Base-by-base conservation (phyloP, 306 rosid genomes). In the Trifolium pratense region DNA sequence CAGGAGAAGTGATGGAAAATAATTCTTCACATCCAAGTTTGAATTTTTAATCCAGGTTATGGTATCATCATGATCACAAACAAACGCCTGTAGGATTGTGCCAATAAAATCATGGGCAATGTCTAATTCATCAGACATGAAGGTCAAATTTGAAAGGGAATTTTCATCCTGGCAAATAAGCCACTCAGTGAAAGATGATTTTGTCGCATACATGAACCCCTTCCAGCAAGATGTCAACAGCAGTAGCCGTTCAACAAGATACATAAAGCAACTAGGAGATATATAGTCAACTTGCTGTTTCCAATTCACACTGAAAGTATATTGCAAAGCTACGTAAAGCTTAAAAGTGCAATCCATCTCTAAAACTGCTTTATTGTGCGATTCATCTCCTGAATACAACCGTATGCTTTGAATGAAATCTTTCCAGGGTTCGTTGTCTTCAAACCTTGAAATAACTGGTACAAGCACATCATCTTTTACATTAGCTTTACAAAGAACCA, bases 241-340 rank as follows among this genome's bases (percentile, higher is more conserved):
- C 58, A 92, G 52, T 64, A 92, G 82, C 68, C 85, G 92, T 74
- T 92, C 97, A 13, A 88, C 70, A 14, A 89, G 93, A 75, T 89
- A 86, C 85, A 86, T 79, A 76, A 73, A 17, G 68, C 12, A 81
- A 71, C 39, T 36, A 1, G 39, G 39, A 36, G 39, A 36, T 36
- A 36, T 36, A 36, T 36, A 36, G 39, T 36, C 51, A 14, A 45
- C 13, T 45, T 45, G 16, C 2, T 11, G 7, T 45, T 1, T 14
- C 51, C 51, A 45, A 45, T 45, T 45, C 51, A 14, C 51, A 14
- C 51, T 4, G 49, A 5, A 43, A 43, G 49, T 12, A 43, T 13
- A 4, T 5, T 4, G 0, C 16, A 43, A 9, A 12, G 49, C 49
- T 3, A 1, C 75, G 66, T 58, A 62, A 15, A 89, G 60, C 23